Conservation (phyloP, 106 monocot species). For the Acorus calamus region DNA sequence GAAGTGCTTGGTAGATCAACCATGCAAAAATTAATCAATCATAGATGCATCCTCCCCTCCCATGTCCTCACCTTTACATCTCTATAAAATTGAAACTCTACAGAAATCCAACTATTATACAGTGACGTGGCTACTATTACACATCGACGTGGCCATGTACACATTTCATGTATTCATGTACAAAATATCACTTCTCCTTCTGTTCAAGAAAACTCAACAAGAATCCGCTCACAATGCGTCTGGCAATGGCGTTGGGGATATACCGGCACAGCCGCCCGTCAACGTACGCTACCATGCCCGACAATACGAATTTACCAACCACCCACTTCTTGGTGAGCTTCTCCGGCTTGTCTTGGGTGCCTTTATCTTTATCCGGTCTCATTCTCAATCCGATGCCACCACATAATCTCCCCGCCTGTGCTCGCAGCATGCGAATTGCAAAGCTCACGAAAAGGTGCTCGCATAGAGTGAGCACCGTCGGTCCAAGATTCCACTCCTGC, state of each 20-base stretch:
- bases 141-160: neutral
- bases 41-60: too few relatives aligned
- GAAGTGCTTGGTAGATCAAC: too few relatives aligned
- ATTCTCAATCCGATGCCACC: slow-evolving; percentile 18
- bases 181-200: slow-evolving; percentile 21
- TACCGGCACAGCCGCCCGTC: slow-evolving; percentile 80
- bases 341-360: neutral
- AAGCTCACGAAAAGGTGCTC: slow-evolving; percentile 89
- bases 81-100: too few relatives aligned
- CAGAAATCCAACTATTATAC: too few relatives aligned
- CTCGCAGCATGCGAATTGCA: slow-evolving; percentile 46
- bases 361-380: slow-evolving; percentile 1
- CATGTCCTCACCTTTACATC: too few relatives aligned
- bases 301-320: slow-evolving; percentile 59
- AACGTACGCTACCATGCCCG: slow-evolving; percentile 68
- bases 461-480: slow-evolving; percentile 63
- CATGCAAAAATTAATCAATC: too few relatives aligned
- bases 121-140: too few relatives aligned
- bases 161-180: neutral
- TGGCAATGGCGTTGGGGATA: slow-evolving; percentile 72
- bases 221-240: slow-evolving; percentile 82
- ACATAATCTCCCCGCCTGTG: slow-evolving; percentile 35
- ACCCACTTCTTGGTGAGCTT: slow-evolving; percentile 35
- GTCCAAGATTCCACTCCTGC: slow-evolving; percentile 82
- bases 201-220: slow-evolving; percentile 68